phyloP scores from a whole-genome alignment of 306 rosid species.

The Comarum palustre region DNA sequence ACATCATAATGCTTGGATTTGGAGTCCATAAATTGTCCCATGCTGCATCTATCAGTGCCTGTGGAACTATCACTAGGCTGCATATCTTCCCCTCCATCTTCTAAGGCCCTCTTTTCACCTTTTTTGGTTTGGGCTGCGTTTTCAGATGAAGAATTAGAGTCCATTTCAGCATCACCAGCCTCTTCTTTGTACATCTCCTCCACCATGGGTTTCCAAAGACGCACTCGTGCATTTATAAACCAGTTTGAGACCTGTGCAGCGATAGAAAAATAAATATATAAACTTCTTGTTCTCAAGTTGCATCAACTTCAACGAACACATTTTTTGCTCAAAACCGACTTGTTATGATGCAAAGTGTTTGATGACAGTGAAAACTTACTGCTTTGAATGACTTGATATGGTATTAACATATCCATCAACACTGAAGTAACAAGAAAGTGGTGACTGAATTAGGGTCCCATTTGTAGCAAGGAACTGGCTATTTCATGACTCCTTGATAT shows the following conservation, averaged over 20 bases:
- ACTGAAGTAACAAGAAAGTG: not conserved
- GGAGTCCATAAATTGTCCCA: conserved; percentile 47
- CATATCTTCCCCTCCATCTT: conserved; percentile 49
- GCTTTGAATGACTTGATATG: not conserved
- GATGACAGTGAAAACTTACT: not conserved
- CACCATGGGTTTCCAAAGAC: conserved; percentile 89
- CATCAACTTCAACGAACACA: not conserved
- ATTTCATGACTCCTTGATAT: not conserved
- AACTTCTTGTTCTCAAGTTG: not conserved
- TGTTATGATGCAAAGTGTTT: not conserved
- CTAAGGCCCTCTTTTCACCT: conserved; percentile 41
- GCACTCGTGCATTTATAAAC: conserved; percentile 86
- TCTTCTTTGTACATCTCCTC: conserved; percentile 92
- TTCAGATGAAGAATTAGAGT: conserved; percentile 67
- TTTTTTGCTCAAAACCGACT: not conserved
- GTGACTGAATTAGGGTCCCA: not conserved
- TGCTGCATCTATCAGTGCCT: conserved; percentile 43
- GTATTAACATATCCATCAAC: not conserved
- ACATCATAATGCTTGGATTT: conserved; percentile 42
- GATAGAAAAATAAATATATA: not conserved
- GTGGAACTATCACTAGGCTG: conserved; percentile 50
- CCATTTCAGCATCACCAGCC: conserved; percentile 52
- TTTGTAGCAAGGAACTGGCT: not conserved
- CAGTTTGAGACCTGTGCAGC: conserved; percentile 72
- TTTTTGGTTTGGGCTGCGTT: conserved; percentile 46